phyloP scores from a whole-genome alignment of 2,329 filamentous ascomycete species.

The Fusarium sp. region DNA sequence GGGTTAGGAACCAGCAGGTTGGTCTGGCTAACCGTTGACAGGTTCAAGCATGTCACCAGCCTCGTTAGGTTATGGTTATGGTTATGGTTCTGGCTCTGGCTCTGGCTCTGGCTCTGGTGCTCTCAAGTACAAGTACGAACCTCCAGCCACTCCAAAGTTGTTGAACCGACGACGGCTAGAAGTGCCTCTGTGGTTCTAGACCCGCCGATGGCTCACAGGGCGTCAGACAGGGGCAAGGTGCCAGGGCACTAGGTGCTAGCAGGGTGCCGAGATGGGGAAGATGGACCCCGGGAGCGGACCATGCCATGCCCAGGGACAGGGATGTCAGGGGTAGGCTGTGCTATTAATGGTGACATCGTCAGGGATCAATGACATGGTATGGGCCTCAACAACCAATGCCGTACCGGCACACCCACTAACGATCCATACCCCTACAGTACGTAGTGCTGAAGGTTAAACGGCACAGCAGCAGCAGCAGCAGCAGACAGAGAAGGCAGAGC shows the following conservation, averaged over 20 bases:
- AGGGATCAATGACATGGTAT: slow-evolving; percentile 12
- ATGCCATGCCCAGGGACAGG: slow-evolving; percentile 13
- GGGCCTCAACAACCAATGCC: neutral
- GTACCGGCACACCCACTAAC: slow-evolving; percentile 7
- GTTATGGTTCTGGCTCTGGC: neutral
- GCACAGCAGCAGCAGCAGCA: slow-evolving; percentile 21
- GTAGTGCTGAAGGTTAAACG: slow-evolving; percentile 42
- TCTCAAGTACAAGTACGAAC: neutral
- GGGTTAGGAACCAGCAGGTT: neutral
- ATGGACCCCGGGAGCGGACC: slow-evolving; percentile 17
- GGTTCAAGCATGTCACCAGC: slow-evolving; percentile 2
- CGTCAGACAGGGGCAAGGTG: slow-evolving; percentile 15
- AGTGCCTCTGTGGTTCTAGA: slow-evolving; percentile 34
- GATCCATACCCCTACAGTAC: slow-evolving; percentile 7
- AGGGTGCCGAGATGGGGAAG: slow-evolving; percentile 18
- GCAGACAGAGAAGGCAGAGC: neutral
- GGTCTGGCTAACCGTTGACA: neutral
- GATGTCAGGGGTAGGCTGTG: slow-evolving; percentile 24
- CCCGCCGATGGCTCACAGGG: slow-evolving; percentile 33
- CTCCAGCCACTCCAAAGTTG: slow-evolving; percentile 7
- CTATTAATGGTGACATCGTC: slow-evolving; percentile 38
- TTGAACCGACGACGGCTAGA: slow-evolving; percentile 6
- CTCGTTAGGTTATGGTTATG: slow-evolving; percentile 4
- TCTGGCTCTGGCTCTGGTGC: neutral
- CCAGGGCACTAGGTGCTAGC: slow-evolving; percentile 7